Evolutionary conservation across 192 early-diverging fungal genomes (phyloP), one percentile per base, ranked within the genome.

Genomic region (Spizellomyces punctatus): DNA sequence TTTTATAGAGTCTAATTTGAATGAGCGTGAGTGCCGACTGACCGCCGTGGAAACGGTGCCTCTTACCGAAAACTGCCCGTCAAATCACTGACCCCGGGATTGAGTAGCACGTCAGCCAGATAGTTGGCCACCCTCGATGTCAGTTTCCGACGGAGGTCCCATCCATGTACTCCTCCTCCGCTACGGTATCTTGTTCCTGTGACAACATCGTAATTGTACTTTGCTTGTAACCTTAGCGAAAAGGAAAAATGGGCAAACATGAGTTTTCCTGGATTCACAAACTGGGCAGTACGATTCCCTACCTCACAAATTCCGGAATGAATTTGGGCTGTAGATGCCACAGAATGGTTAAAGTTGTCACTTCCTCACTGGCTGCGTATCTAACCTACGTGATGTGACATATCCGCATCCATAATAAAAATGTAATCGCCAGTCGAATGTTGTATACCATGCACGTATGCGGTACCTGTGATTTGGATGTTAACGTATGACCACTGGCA

Each of bases 381-480:
- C 27, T 17, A 19, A 19, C 55, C 72, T 90, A 94, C 93, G 74
- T 99, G 96, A 78, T 99, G 96, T 27, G 95, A 97, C 89, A 99
- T 95, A 76, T 99, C 96, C 21, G 96, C 95, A 73, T 99, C 96
- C 95, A 99, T 92, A 76, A 99, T 97, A 71, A 99, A 93, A 46
- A 97, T 85, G 86, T 90, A 96, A 81, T 96, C 92, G 47, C 96
- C 96, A 17, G 94, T 96, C 10, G 94, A 94, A 77, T 90, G 89
- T 78, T 96, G 86, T 27, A 96, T 92, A 46, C 95, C 96, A 76
- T 98, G 91, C 16, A 96, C 87, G 69, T 98, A 98, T 27, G 96
- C 96, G 4, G 96, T 97, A 22, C 95, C 27, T 36, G 85, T 85
- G 70, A 48, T n/a, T n/a, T n/a, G n/a, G n/a, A 19, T 19, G 7